Evolutionary conservation across 2,329 filamentous ascomycete species (phyloP).

Genomic region (Penicillium sp.): DNA sequence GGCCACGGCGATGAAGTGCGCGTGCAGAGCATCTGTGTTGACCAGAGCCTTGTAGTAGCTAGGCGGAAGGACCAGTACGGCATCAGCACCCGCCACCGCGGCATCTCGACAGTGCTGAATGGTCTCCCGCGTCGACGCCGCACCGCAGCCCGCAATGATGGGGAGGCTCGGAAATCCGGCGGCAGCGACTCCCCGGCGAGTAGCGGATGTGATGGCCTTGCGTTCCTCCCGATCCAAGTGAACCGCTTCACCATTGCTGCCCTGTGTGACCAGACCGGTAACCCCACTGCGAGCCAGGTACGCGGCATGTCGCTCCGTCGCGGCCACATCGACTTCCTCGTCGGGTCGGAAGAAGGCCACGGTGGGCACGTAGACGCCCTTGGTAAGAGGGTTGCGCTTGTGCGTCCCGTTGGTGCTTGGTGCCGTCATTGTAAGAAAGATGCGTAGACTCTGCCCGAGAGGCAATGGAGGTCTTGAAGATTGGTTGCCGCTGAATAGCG

Average conservation of each 20-base stretch:
- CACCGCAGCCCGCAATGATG: constrained; percentile 69
- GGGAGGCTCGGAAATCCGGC: constrained; percentile 61
- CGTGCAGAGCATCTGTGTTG: constrained; percentile 52
- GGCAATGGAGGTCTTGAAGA: too few species aligned
- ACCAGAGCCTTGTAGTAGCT: constrained; percentile 68
- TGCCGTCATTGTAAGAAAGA: constrained; percentile 15
- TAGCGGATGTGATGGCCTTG: constrained; percentile 61
- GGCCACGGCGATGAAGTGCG: constrained; percentile 63
- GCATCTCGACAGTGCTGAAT: constrained; percentile 65
- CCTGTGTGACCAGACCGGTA: constrained; percentile 68
- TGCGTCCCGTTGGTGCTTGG: constrained; percentile 17
- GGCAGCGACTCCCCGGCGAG: constrained; percentile 61
- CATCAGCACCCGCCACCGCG: constrained; percentile 63
- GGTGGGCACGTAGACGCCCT: constrained; percentile 66
- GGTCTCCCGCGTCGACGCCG: constrained; percentile 67
- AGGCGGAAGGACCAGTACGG: constrained; percentile 68
- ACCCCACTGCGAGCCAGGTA: constrained; percentile 67
- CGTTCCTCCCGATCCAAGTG: constrained; percentile 68
- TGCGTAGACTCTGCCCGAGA: not conserved
- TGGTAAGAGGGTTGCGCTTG: constrained; percentile 26
- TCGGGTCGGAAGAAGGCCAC: constrained; percentile 64
- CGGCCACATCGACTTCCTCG: constrained; percentile 61
- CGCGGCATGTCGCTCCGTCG: constrained; percentile 56
- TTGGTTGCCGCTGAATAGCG: too few species aligned
- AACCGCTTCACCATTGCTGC: constrained; percentile 77